These are phyloP conservation scores for Penstemon eatonii DNA, from an alignment of 257 asterid species.

Conservation along the genomic window DNA sequence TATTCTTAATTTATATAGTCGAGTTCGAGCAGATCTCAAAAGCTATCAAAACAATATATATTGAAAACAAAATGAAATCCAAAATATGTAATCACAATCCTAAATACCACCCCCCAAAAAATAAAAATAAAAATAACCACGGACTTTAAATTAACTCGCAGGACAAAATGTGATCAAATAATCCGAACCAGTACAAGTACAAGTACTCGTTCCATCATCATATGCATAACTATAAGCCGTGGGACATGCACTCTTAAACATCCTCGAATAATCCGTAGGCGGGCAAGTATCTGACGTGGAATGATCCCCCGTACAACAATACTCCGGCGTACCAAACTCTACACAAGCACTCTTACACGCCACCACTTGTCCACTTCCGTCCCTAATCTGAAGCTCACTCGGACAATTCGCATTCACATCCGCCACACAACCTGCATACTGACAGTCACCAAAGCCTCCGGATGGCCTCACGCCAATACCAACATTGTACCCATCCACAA, in stretches of 20 bases:
- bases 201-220: constrained; percentile 67
- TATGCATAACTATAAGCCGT: constrained; percentile 75
- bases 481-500: constrained; percentile 79
- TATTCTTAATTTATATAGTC: no score
- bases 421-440: constrained; percentile 62
- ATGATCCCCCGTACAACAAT: constrained; percentile 69
- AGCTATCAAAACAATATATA: no score
- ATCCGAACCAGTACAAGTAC: constrained; percentile 60
- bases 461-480: constrained; percentile 55
- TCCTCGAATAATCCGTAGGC: constrained; percentile 54
- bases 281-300: constrained; percentile 50
- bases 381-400: constrained; percentile 48
- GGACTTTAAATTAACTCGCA: not conserved
- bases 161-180: constrained; percentile 76
- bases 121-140: no score
- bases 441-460: constrained; percentile 67
- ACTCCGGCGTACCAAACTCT: constrained; percentile 53
- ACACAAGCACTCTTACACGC: constrained; percentile 88
- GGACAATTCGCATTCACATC: constrained; percentile 61
- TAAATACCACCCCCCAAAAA: no score
- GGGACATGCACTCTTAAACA: constrained; percentile 74
- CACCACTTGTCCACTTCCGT: constrained; percentile 45
- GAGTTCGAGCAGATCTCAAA: no score
- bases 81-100: no score
- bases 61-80: no score